Evolutionary conservation across 345 rosid species (phyloP).

Genomic region (Angophora floribunda): DNA sequence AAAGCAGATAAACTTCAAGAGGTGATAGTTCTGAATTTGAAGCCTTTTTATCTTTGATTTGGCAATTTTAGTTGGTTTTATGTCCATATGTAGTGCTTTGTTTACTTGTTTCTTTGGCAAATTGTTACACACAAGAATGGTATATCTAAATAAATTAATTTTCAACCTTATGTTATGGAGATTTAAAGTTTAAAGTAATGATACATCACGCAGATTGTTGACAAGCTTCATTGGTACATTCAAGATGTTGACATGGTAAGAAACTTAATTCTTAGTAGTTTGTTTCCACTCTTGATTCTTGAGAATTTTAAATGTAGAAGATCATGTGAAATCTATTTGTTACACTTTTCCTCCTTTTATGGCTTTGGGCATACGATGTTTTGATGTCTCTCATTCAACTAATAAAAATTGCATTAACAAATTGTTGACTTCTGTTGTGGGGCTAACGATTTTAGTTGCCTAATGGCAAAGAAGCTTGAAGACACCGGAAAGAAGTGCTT

Average conservation of each 20-base stretch:
- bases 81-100: not conserved
- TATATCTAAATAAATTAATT: too few relatives aligned
- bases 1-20: constrained; percentile 64
- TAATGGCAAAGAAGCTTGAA: constrained; percentile 73
- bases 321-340: not conserved
- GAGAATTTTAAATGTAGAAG: not conserved
- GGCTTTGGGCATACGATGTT: not conserved
- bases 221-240: constrained; percentile 17
- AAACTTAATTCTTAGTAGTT: not conserved
- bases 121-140: not conserved
- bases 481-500: constrained; percentile 69
- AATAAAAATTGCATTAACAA: constrained; percentile 28
- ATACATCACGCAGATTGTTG: constrained; percentile 55
- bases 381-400: not conserved
- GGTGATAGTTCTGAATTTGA: constrained; percentile 22
- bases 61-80: not conserved
- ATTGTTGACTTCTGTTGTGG: constrained; percentile 94
- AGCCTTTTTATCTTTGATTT: not conserved
- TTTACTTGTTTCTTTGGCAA: not conserved
- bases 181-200: not conserved
- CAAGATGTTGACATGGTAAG: constrained; percentile 74
- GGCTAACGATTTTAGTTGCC: constrained; percentile 78
- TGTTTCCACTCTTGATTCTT: not conserved
- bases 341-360: not conserved
- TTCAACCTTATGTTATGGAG: not conserved